Percentiles rank a stretch among this genome's conserved stretches.
Conservation (phyloP, 2,329 filamentous ascomycete genomes). For the Xylaria sp. region DNA sequence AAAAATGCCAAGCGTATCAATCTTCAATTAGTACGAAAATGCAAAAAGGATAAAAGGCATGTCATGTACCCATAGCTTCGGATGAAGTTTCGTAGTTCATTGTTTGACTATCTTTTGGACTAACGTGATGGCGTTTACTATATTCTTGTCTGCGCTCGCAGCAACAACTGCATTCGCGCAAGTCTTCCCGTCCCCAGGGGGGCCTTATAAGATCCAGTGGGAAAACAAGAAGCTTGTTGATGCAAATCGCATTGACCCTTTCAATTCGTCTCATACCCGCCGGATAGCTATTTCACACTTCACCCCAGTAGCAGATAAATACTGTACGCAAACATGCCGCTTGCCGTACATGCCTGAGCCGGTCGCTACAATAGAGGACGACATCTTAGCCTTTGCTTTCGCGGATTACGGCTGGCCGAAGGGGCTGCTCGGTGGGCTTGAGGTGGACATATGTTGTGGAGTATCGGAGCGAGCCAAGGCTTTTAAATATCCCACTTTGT, state of each 20-base stretch:
- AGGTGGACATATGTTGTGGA: constrained; percentile 33
- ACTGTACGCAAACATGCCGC: constrained; percentile 28
- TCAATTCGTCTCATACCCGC: constrained; percentile 30
- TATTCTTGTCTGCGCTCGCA: constrained; percentile 25
- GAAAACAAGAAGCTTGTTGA: constrained; percentile 34
- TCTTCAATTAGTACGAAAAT: background rate
- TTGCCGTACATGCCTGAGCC: constrained; percentile 27
- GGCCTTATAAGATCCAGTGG: constrained; percentile 33
- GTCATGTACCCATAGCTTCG: background rate
- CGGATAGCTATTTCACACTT: constrained; percentile 35
- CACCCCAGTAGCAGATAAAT: constrained; percentile 19
- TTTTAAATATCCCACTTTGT: constrained; percentile 21
- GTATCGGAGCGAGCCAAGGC: constrained; percentile 20
- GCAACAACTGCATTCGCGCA: constrained; percentile 26
- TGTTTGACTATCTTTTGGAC: background rate
- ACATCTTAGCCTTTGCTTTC: constrained; percentile 26
- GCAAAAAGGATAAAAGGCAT: constrained; percentile 11
- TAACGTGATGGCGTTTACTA: constrained; percentile 18
- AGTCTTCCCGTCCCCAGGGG: constrained; percentile 30
- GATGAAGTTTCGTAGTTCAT: background rate
- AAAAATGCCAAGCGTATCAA: background rate
- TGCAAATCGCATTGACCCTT: constrained; percentile 29
- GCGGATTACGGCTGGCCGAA: constrained; percentile 29
- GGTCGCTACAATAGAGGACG: constrained; percentile 32
- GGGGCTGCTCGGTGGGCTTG: constrained; percentile 26